Conservation (phyloP, 1,284 basidiomycete genomes). For the Coniferiporia weirii region DNA sequence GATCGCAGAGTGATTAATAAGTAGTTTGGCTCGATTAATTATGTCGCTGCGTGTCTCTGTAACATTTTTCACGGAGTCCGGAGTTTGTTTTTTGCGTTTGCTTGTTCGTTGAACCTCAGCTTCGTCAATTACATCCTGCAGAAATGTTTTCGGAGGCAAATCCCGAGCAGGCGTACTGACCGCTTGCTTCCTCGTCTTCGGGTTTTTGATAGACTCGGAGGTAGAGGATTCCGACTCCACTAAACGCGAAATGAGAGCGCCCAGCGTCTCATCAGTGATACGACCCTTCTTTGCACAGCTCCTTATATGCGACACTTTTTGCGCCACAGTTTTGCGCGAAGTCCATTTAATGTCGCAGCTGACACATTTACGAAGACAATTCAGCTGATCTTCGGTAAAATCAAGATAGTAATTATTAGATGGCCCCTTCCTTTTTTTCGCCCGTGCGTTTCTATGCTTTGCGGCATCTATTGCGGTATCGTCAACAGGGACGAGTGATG, state of each 20-base stretch:
- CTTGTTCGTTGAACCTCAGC: slow-evolving; percentile 40
- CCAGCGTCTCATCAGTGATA: slow-evolving; percentile 51
- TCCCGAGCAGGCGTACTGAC: slow-evolving; percentile 18
- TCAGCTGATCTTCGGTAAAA: slow-evolving; percentile 43
- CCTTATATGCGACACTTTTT: slow-evolving; percentile 63
- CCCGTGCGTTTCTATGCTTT: neutral
- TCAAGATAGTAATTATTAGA: slow-evolving; percentile 21
- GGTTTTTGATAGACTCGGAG: slow-evolving; percentile 16
- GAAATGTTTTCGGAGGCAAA: slow-evolving; percentile 36
- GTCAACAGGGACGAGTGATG: neutral
- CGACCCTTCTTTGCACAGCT: slow-evolving; percentile 58
- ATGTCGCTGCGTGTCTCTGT: slow-evolving; percentile 48
- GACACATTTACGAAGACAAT: slow-evolving; percentile 51
- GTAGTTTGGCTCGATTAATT: slow-evolving; percentile 41
- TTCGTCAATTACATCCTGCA: slow-evolving; percentile 49
- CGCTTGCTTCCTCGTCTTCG: slow-evolving; percentile 26
- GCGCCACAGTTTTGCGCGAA: slow-evolving; percentile 48
- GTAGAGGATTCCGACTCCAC: slow-evolving; percentile 25
- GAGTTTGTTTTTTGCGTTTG: slow-evolving; percentile 34
- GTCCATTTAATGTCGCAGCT: slow-evolving; percentile 67
- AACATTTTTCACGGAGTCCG: slow-evolving; percentile 42
- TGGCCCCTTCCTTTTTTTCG: neutral
- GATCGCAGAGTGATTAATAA: neutral
- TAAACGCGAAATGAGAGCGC: slow-evolving; percentile 46
- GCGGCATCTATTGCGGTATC: neutral